Evolutionary conservation across 2,329 filamentous ascomycete genomes (phyloP).

Genomic region (Trichoderma sp.): DNA sequence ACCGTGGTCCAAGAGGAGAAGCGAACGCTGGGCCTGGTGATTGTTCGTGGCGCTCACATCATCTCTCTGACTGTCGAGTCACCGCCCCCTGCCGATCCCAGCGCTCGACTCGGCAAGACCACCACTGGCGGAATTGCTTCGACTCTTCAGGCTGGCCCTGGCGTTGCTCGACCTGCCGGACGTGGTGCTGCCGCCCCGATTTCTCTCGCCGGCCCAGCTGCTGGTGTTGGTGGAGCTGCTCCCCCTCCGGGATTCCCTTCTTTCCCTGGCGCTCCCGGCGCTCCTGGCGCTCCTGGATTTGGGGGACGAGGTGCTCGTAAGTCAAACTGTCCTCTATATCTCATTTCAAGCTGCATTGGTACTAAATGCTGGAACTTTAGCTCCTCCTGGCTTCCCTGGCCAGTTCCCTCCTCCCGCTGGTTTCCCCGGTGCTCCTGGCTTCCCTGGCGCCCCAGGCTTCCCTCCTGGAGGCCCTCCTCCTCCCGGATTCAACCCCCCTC

Average conservation of each 20-base stretch:
- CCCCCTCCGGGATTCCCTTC: slow-evolving; percentile 64
- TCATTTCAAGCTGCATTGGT: neutral
- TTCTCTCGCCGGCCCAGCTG: slow-evolving; percentile 82
- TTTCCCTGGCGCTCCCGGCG: slow-evolving; percentile 56
- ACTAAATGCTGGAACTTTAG: slow-evolving; percentile 42
- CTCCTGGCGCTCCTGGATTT: slow-evolving; percentile 47
- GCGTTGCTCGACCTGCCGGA: slow-evolving; percentile 87
- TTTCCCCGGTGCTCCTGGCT: slow-evolving; percentile 40
- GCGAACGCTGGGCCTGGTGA: slow-evolving; percentile 91
- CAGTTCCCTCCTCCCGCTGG: slow-evolving; percentile 51
- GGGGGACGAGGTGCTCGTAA: slow-evolving; percentile 53
- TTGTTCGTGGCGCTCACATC: slow-evolving; percentile 91
- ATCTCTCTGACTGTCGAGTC: slow-evolving; percentile 95
- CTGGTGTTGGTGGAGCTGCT: slow-evolving; percentile 74
- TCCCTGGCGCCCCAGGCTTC: slow-evolving; percentile 54
- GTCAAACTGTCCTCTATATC: slow-evolving; percentile 34
- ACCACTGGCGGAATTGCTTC: slow-evolving; percentile 68
- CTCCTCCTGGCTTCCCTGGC: slow-evolving; percentile 54
- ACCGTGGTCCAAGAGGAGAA: slow-evolving; percentile 92
- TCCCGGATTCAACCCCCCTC: slow-evolving; percentile 76
- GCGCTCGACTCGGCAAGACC: slow-evolving; percentile 80
- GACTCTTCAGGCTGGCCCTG: slow-evolving; percentile 78
- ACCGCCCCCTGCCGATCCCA: slow-evolving; percentile 90
- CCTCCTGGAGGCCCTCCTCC: slow-evolving; percentile 51
- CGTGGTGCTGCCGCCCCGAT: slow-evolving; percentile 70